Percentiles rank a stretch among this genome's conserved stretches.
Conservation (phyloP, 1,284 basidiomycete species). For the Volvariella volvacea region DNA sequence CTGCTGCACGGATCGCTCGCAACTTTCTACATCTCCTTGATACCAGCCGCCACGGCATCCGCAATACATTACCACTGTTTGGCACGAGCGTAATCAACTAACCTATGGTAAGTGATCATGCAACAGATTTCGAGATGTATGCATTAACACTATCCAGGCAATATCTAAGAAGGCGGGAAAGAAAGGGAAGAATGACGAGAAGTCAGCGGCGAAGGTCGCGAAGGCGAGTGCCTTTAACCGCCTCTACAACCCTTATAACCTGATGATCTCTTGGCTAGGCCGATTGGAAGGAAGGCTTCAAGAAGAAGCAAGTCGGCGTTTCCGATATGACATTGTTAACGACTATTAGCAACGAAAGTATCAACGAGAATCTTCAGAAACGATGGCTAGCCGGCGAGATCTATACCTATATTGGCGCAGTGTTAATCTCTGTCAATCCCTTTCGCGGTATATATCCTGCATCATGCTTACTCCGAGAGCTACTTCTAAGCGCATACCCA, state of each 20-base stretch:
- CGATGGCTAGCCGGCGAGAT: conserved; percentile 95
- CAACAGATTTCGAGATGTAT: too few relatives aligned
- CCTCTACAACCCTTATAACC: neutral
- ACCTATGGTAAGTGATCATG: too few relatives aligned
- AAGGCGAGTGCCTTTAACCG: conserved; percentile 43
- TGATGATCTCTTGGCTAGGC: conserved; percentile 46
- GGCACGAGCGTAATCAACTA: too few relatives aligned
- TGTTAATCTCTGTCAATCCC: conserved; percentile 98
- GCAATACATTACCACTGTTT: too few relatives aligned
- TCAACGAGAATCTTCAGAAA: conserved; percentile 98
- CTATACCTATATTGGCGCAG: conserved; percentile 98
- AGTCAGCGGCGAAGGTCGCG: conserved; percentile 59
- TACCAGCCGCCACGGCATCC: too few relatives aligned
- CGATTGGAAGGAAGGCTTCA: conserved; percentile 97
- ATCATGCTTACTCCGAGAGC: neutral
- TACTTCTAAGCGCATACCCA: conserved; percentile 4
- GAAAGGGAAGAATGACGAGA: conserved; percentile 69
- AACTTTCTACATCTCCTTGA: too few relatives aligned
- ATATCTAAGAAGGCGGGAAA: conserved; percentile 90
- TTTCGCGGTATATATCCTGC: conserved; percentile 68
- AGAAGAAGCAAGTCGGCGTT: conserved; percentile 96
- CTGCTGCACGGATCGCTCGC: too few relatives aligned
- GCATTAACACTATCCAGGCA: conserved; percentile 42
- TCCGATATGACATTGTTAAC: conserved; percentile 98
- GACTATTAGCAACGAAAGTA: conserved; percentile 95